Base-by-base conservation (phyloP, 2,329 filamentous ascomycete species). In the Ploettnerulaceae sp. region DNA sequence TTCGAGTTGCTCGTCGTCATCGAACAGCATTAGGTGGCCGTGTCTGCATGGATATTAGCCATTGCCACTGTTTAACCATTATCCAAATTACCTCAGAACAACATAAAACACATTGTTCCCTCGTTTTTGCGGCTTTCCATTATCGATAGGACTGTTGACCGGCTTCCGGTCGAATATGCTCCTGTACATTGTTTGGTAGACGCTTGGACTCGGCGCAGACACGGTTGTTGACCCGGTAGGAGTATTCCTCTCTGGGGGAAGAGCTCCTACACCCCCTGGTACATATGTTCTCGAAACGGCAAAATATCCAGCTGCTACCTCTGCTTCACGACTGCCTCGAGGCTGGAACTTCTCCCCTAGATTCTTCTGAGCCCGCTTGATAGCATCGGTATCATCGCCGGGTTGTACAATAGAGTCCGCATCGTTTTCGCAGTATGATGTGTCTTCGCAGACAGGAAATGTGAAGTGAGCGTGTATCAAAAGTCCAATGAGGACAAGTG, bases 151-250 rank as follows among this genome's bases (percentile, higher is more conserved):
- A 34, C 56, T 60, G 25, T 57, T 56, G 15, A 40, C 57, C 72
- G 80, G 58, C 60, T 84, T 90, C 60, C 91, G 79, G 59, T 95
- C 89, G 64, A 98, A 97, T 52, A 98, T 84, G 65, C 86, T 95
- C 64, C 89, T 76, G 69, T 98, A 98, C 89, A 98, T 96, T 65
- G 86, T 86, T 75, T 97, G 93, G 67, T 97, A 97, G 28, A 98
- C 91, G 65, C 91, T 96, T 47, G 86, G 89, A 61, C 89, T 95
- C 47, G 89, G 85, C 32, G 85, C 74, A 25, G 84, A 80, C 34
- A 93, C 81, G 12, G 86, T 84, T 42, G 77, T 68, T 47, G 85
- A 82, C 14, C 88, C 89, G 9, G 87, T 79, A 5, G 89, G 88
- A 0, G 87, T 91, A 24, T 82, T 80, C 50, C 89, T 79, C 69